These are phyloP conservation scores for Gaertneriomyces sp. DNA, from an alignment of 192 early-diverging fungal genomes.

Conservation along the genomic window DNA sequence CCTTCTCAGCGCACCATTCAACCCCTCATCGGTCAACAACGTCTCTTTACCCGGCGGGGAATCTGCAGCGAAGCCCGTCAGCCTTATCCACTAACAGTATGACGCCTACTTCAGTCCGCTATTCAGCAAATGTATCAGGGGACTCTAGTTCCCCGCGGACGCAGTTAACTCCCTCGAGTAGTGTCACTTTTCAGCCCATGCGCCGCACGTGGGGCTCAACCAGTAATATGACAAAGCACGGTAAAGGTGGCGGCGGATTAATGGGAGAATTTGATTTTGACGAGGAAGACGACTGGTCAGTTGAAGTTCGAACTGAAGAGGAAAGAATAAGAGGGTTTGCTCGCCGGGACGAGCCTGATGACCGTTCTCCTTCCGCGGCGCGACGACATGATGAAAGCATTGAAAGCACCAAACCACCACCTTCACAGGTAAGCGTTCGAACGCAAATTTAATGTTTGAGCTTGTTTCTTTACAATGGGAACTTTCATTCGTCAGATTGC, in stretches of 20 bases:
- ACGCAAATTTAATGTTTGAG: not conserved
- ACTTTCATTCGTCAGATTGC: slow-evolving; percentile 4
- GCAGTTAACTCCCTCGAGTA: not conserved
- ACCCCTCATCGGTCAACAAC: not conserved
- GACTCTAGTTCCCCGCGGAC: not conserved
- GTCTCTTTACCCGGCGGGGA: not conserved
- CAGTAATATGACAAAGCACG: not conserved
- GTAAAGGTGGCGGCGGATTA: slow-evolving; percentile 2
- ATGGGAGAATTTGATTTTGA: slow-evolving; percentile 23
- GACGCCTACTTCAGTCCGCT: not conserved
- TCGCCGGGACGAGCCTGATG: not conserved
- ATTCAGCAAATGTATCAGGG: not conserved
- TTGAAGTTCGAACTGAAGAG: slow-evolving; percentile 2
- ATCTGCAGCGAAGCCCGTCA: not conserved
- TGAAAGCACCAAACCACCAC: not conserved
- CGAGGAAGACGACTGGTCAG: not conserved
- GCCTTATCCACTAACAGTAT: not conserved
- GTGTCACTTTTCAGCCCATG: not conserved
- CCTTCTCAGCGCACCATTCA: not conserved
- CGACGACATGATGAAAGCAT: not conserved
- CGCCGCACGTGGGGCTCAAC: not conserved
- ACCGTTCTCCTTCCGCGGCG: not conserved
- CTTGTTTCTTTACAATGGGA: not conserved
- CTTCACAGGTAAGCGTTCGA: slow-evolving; percentile 7
- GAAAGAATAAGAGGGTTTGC: not conserved